Percentiles rank a stretch among this genome's conserved stretches.
phyloP scores from a whole-genome alignment of 257 asterid genomes.

The Ophiorrhiza pumila region DNA sequence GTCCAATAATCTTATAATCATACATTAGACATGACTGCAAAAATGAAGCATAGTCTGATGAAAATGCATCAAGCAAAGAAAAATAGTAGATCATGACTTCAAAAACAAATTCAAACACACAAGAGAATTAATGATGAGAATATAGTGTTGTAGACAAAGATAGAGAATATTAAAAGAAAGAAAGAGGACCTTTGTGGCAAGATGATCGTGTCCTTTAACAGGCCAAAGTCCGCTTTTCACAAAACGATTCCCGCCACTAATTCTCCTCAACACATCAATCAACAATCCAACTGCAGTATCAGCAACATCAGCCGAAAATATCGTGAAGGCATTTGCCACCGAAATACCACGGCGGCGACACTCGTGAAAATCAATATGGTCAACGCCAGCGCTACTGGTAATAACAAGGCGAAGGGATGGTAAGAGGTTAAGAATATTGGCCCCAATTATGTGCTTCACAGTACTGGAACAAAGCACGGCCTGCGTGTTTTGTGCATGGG shows the following conservation, averaged over 20 bases:
- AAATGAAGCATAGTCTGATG: too few species aligned
- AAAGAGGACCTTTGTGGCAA: conserved; percentile 47
- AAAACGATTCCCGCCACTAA: conserved; percentile 35
- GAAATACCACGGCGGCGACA: conserved; percentile 65
- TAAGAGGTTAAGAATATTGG: conserved; percentile 37
- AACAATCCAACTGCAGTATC: conserved; percentile 30
- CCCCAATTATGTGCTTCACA: conserved; percentile 22
- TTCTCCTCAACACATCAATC: conserved; percentile 29
- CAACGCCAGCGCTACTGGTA: conserved; percentile 57
- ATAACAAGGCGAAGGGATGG: conserved; percentile 54
- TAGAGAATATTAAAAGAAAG: neutral
- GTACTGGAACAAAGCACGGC: conserved; percentile 41
- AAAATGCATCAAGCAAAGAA: too few species aligned
- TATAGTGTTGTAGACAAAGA: neutral
- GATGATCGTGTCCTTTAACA: conserved; percentile 32
- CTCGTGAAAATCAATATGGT: conserved; percentile 60
- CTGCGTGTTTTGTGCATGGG: conserved; percentile 37
- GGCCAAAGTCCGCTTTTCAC: conserved; percentile 56
- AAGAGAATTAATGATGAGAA: too few species aligned
- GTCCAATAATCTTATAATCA: too few species aligned
- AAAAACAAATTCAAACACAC: too few species aligned
- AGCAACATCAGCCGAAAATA: conserved; percentile 33
- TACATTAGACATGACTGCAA: too few species aligned
- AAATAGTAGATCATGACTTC: too few species aligned
- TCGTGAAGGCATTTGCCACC: conserved; percentile 37